Evolutionary conservation across 2,329 filamentous ascomycete species (phyloP).

Genomic region (Aspergillus pseudoglaucus): DNA sequence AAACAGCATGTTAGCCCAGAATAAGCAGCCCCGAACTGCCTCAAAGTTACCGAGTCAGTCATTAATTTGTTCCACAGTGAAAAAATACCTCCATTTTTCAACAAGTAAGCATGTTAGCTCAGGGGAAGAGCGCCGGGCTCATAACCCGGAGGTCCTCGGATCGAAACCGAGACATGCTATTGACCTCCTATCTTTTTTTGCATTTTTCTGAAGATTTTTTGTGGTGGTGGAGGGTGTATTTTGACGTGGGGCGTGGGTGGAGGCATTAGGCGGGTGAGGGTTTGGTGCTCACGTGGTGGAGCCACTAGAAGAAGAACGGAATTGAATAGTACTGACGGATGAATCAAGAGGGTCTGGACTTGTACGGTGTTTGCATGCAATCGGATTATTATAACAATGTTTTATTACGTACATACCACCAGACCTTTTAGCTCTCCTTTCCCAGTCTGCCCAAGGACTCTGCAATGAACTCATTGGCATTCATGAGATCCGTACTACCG

Average conservation of each 20-base stretch:
- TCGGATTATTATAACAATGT: not conserved
- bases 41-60: not conserved
- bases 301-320: not conserved
- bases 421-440: conserved; percentile 41
- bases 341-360: not conserved
- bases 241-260: not conserved
- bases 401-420: not conserved
- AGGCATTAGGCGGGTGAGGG: not conserved
- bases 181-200: not conserved
- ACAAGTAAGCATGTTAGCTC: conserved; percentile 30
- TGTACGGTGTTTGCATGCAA: not conserved
- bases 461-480: conserved; percentile 55
- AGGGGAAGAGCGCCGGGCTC: conserved; percentile 40
- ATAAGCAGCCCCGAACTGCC: no score
- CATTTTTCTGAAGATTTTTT: not conserved
- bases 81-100: not conserved
- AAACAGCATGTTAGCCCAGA: conserved; percentile 26
- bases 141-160: conserved; percentile 37
- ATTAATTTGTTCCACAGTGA: no score
- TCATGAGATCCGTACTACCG: conserved; percentile 74
- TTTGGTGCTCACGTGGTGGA: not conserved
- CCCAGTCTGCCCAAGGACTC: conserved; percentile 54
- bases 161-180: conserved; percentile 15
- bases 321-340: not conserved
- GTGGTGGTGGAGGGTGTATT: not conserved